Conservation (phyloP, 768 basidiomycete species). For the Leccinum incarnatum region DNA sequence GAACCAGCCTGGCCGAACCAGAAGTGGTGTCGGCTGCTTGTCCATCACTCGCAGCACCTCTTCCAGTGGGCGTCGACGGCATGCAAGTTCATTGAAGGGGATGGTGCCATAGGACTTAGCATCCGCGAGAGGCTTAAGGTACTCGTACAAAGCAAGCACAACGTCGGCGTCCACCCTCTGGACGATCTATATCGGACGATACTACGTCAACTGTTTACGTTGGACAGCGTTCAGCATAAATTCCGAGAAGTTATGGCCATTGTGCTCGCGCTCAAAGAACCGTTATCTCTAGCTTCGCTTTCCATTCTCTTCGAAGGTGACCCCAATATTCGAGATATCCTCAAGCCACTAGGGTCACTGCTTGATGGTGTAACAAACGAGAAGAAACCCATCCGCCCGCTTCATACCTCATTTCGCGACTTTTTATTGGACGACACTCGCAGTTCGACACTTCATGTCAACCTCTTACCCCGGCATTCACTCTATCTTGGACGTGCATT, state of each 20-base stretch:
- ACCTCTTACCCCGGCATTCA: slow-evolving; percentile 12
- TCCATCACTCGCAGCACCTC: slow-evolving; percentile 27
- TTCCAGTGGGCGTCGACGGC: slow-evolving; percentile 36
- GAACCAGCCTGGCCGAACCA: slow-evolving; percentile 18
- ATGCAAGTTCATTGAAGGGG: slow-evolving; percentile 25
- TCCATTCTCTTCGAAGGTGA: slow-evolving; percentile 11
- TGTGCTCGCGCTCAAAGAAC: slow-evolving; percentile 18
- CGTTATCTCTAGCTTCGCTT: slow-evolving; percentile 16
- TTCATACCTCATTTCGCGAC: slow-evolving; percentile 38
- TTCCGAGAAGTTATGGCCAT: slow-evolving; percentile 24
- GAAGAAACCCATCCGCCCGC: slow-evolving; percentile 23
- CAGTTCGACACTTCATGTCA: slow-evolving; percentile 21
- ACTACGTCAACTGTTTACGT: slow-evolving; percentile 12
- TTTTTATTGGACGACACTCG: slow-evolving; percentile 28
- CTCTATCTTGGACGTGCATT: slow-evolving; percentile 25
- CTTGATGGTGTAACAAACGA: slow-evolving; percentile 18
- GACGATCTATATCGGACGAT: slow-evolving; percentile 23
- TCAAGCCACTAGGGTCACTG: slow-evolving; percentile 22
- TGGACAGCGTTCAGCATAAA: slow-evolving; percentile 1
- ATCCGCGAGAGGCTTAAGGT: slow-evolving; percentile 11
- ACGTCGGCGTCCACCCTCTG: slow-evolving; percentile 7
- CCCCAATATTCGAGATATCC: slow-evolving; percentile 11
- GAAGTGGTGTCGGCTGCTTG: slow-evolving; percentile 21
- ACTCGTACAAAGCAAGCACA: slow-evolving; percentile 6
- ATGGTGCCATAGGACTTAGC: slow-evolving; percentile 12